Evolutionary conservation across 2,329 filamentous ascomycete species (phyloP), one percentile per base, ranked within the genome.

Genomic region (Diaporthe nobilis): DNA sequence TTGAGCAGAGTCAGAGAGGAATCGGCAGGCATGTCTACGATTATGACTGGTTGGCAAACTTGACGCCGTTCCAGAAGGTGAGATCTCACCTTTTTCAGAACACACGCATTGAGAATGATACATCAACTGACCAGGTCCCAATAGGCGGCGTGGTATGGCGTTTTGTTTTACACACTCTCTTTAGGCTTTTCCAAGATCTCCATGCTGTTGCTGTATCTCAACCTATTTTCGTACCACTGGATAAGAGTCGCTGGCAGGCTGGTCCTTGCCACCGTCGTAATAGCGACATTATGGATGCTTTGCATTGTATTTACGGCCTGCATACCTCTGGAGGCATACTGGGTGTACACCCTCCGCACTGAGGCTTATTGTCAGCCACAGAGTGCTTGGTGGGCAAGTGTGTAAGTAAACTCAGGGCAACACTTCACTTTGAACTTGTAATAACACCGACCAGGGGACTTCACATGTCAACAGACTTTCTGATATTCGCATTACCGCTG

Each of bases 401-500:
- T 70, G 65, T 70, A 8, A 70, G 65, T 70, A 39, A 4, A 7
- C 22, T 3, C 39, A 9, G n/a, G 5, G 9, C 22, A 13, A 15
- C 5, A 17, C 3, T 49, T n/a, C 20, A 6, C 17, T 22, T 28
- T 42, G 49, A 13, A 22, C n/a, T 13, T 8, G 5, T 42, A 42
- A 17, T 70, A 20, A 70, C 34, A 22, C n/a, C 47, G 20, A 9
- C n/a, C 60, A 78, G 79, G 6, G 78, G 76, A 39, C 57, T 81
- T 3, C 78, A 81, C 42, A 78, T 79, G 8, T 75, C 74, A 31
- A 80, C 78, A n/a, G 80, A 81, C 55, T 78, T 82, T 31, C n/a
- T 79, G 22, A 79, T 82, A 67, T 80, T 80, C 25, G 47, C 80
- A 1, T 77, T 89, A 42, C 87, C 87, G 0, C 79, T 85, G 4